Evolutionary conservation across 148 eudicot species (phyloP), one percentile per base, ranked within the genome.

Genomic region (Amaranthus cruentus): DNA sequence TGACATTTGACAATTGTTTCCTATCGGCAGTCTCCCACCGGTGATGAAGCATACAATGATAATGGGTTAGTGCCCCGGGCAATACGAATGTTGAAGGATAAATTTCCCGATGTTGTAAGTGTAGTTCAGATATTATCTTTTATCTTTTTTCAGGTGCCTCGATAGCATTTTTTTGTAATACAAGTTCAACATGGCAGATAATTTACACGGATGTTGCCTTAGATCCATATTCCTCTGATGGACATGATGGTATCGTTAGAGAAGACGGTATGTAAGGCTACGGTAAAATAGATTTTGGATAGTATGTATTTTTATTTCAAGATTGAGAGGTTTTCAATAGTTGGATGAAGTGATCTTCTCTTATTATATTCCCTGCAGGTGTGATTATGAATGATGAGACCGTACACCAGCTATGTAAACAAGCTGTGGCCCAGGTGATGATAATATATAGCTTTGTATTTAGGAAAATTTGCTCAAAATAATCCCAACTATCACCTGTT

Each of bases 311-410:
- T 61, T 4, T 13, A n/a, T 14, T 38, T 49, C 9, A 6, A 28
- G 47, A 42, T 9, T 58, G 43, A 10, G 10, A 14, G 12, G 58
- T 12, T 6, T 15, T 49, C 44, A 4, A 15, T 48, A 10, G 28
- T 46, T 43, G 54, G 12, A 48, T 55, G 38, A 28, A 28, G 38
- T 62, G 46, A 72, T 57, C 50, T 58, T 49, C 18, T 10, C 48
- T 44, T 71, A 5, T 21, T 56, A 14, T 49, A 60, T 64, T 60
- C 61, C 52, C 18, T 85, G 79, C 82, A 95, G 99, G 99, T 75
- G 96, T 95, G 7, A 88, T 95, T 71, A 81, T 95, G 97, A 95
- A 95, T 79, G 99, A 95, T 73, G 99, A 95, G 86, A 95, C 99
- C 10, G 97, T 95, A 56, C 89, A 90, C 80, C 99, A 95, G 72